Evolutionary conservation across 1,284 basidiomycete genomes (phyloP), one percentile per base, ranked within the genome.

Genomic region (Heimioporus punctisporus): DNA sequence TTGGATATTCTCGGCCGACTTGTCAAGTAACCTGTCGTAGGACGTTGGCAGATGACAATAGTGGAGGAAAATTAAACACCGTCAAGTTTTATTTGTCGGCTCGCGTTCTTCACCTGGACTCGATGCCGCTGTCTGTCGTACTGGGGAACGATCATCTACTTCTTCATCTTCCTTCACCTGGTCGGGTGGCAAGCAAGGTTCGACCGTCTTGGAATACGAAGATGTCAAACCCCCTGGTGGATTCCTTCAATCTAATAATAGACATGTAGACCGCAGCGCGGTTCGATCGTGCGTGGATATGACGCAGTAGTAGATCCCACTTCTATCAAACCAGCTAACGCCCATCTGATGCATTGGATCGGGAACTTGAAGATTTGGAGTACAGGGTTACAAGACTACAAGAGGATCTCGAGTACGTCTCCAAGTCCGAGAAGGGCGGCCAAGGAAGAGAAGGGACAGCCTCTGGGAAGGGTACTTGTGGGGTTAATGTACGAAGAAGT

Each of bases 41-140:
- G 94, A 89, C 86, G 28, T 81, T 97, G 11, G 92, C 94, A 26
- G 95, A 98, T 73, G 82, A 83, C 41, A 90, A 95, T 63, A 94
- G 97, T 74, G 86, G 93, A 37, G 95, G 95, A 30, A 96, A 95
- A 74, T 83, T 98, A 54, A 98, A 98, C 68, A 79, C 97, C 44
- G 92, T 94, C 25, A 97, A 99, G 71, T 99, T 99, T 73, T 95
- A 99, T 70, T 93, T 98, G 52, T 97, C 97, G 2, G 77, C 64
- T 83, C 75, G 54, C 84, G 74, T 31, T 86, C 86, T 10, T 82
- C 86, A 1, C 74, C 75, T 5, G 74, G 68, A 15, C 55, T 76
- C 14, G 84, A 87, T 54, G 58, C 71, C 0, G 84, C 82, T 0
- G 68, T 83, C 7, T 89, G 86, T 1, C 82, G 81, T 55, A 71